Evolutionary conservation across 768 basidiomycete species (phyloP), one percentile per base, ranked within the genome.

Genomic region (Leucocoprinus leucothites): DNA sequence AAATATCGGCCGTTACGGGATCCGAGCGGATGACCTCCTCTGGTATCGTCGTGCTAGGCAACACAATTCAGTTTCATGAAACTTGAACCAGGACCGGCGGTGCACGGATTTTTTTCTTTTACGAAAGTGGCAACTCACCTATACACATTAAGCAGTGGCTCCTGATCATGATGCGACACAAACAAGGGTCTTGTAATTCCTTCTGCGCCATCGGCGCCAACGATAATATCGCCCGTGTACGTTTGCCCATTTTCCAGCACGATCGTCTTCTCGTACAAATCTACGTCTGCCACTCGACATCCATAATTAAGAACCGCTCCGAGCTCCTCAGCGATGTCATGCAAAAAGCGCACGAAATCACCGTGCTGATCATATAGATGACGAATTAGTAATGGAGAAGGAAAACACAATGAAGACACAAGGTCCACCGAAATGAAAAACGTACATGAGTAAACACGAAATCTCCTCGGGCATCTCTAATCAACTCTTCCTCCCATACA

Each of bases 171-270:
- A 11, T 66, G 61, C 1, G 64, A 69, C 11, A 70, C 53, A 1
- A 80, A 64, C 2, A 68, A 61, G 21, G 63, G 66, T 35, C 72
- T 61, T 7, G 74, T 66, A 26, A 77, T 21, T 19, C 82, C 80
- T 3, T 62, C 59, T 22, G 63, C 58, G 2, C 84, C 84, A 58
- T 85, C 84, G 1, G 84, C 82, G 13, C 82, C 83, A 48, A 85
- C 67, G 54, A 85, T 72, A 21, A 84, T 71, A 61, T 85, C 77
- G 16, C 76, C 80, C 3, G 56, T 64, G 11, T 82, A 49, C 9
- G 64, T 68, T 35, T 74, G 67, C 2, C 83, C 82, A 9, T 68
- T 70, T 9, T 68, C 67, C 3, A 75, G 59, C 0, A 62, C 72
- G 7, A 77, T 73, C 38, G 60, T 64, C 25, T 66, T 64, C 28